Evolutionary conservation across 2,329 filamentous ascomycete species (phyloP), one percentile per base, ranked within the genome.

Genomic region (Fusarium pseudoanthophilum): DNA sequence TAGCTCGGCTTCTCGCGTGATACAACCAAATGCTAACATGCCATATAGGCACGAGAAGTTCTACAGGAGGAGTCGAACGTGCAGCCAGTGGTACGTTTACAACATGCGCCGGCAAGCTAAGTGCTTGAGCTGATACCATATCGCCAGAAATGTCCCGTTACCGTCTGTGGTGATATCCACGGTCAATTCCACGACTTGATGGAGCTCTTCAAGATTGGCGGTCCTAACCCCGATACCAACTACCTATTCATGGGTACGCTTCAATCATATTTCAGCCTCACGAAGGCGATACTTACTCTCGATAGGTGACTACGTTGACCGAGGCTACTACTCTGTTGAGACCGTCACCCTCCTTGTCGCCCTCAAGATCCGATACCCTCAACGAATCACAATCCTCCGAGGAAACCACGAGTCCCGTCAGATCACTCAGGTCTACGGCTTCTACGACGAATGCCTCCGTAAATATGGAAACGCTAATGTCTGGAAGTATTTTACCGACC

Each of bases 391-490:
- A 78, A 97, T 99, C 82, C 93, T 99, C 77, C 95, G 96, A 81
- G 96, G 96, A 81, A 99, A 99, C 85, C 96, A 99, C 89, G 96
- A 99, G 86, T 98, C 95, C 74, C 92, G 96, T 79, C 96, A 99
- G 85, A 99, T 99, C 83, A 99, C 96, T 51, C 95, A 98, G 84
- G 96, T 99, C 67, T 99, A 99, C 83, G 96, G 96, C 72, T 99
- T 99, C 87, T 99, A 99, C 87, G 96, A 98, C 83, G 96, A 99
- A 84, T 99, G 96, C 83, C 90, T 98, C 78, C 93, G 95, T 82
- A 99, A 99, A 87, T 99, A 99, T 82, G 96, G 96, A 83, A 98
- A 98, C 81, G 95, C 96, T 72, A 98, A 97, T 78, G 96, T 99
- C 73, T 99, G 96, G 96, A 98, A 98, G 87, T 98, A 94, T 82